phyloP scores from a whole-genome alignment of 1,284 basidiomycete species.

The Trichosporon sp. region DNA sequence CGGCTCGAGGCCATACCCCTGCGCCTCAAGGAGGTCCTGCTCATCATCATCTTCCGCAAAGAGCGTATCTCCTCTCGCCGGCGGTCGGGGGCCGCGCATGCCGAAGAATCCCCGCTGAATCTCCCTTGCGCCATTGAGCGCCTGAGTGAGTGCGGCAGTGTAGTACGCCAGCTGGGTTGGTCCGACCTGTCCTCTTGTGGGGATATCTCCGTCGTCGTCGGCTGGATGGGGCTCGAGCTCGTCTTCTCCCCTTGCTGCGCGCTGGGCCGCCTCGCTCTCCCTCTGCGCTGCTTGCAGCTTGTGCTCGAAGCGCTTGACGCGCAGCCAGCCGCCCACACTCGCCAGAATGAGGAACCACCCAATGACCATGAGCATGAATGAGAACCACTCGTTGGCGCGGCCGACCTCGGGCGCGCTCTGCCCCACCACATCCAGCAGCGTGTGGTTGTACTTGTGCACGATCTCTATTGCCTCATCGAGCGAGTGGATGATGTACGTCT shows the following conservation, averaged over 20 bases:
- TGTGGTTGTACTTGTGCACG: constrained; percentile 42
- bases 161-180: constrained; percentile 33
- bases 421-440: constrained; percentile 32
- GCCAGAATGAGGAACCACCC: constrained; percentile 86
- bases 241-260: constrained; percentile 22
- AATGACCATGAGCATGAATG: constrained; percentile 84
- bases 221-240: constrained; percentile 3
- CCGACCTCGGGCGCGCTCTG: constrained; percentile 42
- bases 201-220: constrained; percentile 7
- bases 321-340: constrained; percentile 71
- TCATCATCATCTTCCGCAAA: constrained; percentile 27
- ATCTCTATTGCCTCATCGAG: constrained; percentile 48
- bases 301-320: constrained; percentile 62
- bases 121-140: constrained; percentile 32
- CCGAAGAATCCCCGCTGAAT: constrained; percentile 43
- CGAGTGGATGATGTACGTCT: constrained; percentile 32
- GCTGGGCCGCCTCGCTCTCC: constrained; percentile 38
- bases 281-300: constrained; percentile 34
- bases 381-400: constrained; percentile 67
- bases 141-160: constrained; percentile 31
- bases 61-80: constrained; percentile 19
- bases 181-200: constrained; percentile 18
- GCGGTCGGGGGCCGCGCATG: constrained; percentile 25
- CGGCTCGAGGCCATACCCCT: constrained; percentile 38
- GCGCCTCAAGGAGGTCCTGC: constrained; percentile 40